Percentiles rank a stretch among this genome's conserved stretches.
phyloP scores from a whole-genome alignment of 2,329 filamentous ascomycete species.

The Rhynchosporium graminicola region DNA sequence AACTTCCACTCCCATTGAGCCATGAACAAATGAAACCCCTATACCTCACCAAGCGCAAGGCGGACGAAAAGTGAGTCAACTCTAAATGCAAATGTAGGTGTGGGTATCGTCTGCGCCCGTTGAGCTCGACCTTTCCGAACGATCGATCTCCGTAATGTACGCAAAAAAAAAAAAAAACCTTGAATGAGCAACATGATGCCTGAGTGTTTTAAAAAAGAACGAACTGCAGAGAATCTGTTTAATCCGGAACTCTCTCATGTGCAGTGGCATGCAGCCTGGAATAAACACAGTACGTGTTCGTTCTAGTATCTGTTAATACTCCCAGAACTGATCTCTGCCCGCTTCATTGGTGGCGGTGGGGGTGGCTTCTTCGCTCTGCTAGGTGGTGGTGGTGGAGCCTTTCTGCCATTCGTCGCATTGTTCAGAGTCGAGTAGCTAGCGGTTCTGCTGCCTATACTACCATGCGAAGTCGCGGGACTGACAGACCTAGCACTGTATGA shows the following conservation, averaged over 20 bases:
- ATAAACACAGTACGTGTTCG: neutral
- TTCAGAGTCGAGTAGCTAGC: conserved; percentile 50
- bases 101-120: conserved; percentile 9
- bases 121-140: neutral
- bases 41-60: neutral
- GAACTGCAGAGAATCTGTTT: neutral
- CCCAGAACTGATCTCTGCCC: conserved; percentile 42
- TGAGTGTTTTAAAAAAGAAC: conserved; percentile 7
- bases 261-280: neutral
- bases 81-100: conserved; percentile 11
- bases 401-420: conserved; percentile 42
- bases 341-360: conserved; percentile 64
- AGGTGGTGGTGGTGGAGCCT: conserved; percentile 63
- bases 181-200: neutral
- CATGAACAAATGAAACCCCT: neutral
- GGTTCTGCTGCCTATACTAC: conserved; percentile 51
- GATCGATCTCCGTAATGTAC: neutral
- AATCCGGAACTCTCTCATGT: neutral
- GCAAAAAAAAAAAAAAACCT: neutral
- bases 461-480: conserved; percentile 55
- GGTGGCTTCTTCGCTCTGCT: conserved; percentile 66
- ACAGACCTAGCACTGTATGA: conserved; percentile 51
- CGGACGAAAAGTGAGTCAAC: neutral
- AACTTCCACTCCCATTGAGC: neutral
- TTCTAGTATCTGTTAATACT: conserved; percentile 31